Conservation (phyloP, 345 rosid genomes). For the Diplotaxis tenuifolia region DNA sequence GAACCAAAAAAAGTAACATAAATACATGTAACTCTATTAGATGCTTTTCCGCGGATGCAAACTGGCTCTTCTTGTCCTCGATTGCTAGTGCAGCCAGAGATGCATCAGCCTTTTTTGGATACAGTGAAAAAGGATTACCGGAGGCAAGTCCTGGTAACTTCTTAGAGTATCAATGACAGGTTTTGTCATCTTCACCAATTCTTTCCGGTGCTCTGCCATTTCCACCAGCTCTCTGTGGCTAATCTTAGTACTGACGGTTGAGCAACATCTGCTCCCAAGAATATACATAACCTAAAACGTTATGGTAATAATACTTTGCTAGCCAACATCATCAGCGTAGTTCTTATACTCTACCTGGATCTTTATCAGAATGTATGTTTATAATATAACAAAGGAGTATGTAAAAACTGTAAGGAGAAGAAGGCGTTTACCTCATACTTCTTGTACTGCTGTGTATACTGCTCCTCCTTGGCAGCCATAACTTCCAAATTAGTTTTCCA, state of each 20-base stretch:
- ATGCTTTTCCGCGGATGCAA: conserved; percentile 84
- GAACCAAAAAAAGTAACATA: too few species aligned
- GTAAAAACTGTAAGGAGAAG: conserved; percentile 12
- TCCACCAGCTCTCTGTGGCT: too few species aligned
- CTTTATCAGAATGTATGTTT: not conserved
- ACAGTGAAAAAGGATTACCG: conserved; percentile 50
- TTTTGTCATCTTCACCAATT: conserved; percentile 82
- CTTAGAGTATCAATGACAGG: conserved; percentile 86
- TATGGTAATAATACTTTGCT: not conserved
- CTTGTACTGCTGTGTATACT: conserved; percentile 75
- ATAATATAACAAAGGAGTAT: not conserved
- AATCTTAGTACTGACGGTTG: conserved; percentile 64
- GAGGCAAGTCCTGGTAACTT: conserved; percentile 96
- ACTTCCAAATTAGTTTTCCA: conserved; percentile 51
- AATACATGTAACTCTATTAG: too few species aligned
- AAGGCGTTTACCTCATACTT: conserved; percentile 65
- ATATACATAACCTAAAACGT: not conserved
- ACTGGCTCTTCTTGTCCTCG: conserved; percentile 91
- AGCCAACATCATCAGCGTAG: not conserved
- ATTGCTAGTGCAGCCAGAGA: conserved; percentile 73
- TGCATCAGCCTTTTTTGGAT: too few species aligned
- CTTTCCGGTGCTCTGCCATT: conserved; percentile 84
- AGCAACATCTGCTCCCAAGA: conserved; percentile 60
- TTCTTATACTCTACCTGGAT: not conserved
- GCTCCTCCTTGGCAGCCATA: conserved; percentile 93